Evolutionary conservation across 306 rosid species (phyloP).

Genomic region (Bauhinia variegata): DNA sequence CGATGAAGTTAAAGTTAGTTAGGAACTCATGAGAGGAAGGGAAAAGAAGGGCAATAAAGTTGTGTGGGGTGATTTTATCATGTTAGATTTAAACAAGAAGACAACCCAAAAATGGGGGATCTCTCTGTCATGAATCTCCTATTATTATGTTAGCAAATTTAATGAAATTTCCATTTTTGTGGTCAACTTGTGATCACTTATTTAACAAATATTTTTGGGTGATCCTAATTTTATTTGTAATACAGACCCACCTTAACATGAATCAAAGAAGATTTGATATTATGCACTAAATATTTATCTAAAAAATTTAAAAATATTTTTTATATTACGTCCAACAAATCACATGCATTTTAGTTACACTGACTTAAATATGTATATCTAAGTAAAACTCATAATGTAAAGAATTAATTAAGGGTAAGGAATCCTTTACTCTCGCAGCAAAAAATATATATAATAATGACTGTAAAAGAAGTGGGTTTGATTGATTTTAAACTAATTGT

Average conservation of each 20-base stretch:
- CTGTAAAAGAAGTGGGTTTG: not conserved
- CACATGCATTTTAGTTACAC: not conserved
- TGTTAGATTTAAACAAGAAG: slow-evolving; percentile 45
- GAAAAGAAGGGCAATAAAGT: slow-evolving; percentile 22
- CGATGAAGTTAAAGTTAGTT: slow-evolving; percentile 6
- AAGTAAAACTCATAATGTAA: too few species aligned
- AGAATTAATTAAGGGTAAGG: too few species aligned
- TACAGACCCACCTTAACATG: too few species aligned
- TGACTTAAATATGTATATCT: not conserved
- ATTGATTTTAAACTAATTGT: not conserved
- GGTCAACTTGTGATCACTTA: not conserved
- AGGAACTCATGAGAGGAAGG: slow-evolving; percentile 15
- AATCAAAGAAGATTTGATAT: too few species aligned
- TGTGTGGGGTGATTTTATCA: slow-evolving; percentile 21
- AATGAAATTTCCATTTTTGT: slow-evolving; percentile 34
- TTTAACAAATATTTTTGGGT: not conserved
- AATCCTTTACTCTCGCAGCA: too few species aligned
- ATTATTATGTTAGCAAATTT: slow-evolving; percentile 13
- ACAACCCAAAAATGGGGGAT: slow-evolving; percentile 42
- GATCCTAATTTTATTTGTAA: too few species aligned
- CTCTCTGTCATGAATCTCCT: slow-evolving; percentile 34
- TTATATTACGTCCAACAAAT: too few species aligned
- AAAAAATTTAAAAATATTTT: too few species aligned
- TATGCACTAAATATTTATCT: too few species aligned
- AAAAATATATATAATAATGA: too few species aligned